Evolutionary conservation across 768 basidiomycete genomes (phyloP).

Genomic region (Agrocybe pediades): DNA sequence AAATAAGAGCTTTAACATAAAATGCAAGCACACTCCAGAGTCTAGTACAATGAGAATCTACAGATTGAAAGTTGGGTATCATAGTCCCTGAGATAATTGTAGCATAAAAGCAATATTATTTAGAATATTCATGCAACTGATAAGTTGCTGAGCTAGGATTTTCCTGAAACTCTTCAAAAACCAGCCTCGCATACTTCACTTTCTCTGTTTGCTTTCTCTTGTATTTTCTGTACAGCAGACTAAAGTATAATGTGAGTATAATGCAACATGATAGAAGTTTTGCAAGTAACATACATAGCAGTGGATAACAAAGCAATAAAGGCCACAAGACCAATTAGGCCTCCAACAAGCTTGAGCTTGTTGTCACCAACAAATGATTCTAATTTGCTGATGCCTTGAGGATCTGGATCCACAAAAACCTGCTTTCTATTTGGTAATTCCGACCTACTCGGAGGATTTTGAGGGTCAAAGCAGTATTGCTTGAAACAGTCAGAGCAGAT

Average conservation of each 20-base stretch:
- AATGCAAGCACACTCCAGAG: no score
- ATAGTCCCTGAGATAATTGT: no score
- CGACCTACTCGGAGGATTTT: constrained; percentile 40
- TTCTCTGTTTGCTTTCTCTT: not conserved
- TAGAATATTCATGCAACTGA: not conserved
- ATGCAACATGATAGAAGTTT: not conserved
- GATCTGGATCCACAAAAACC: constrained; percentile 57
- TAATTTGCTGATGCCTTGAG: constrained; percentile 45
- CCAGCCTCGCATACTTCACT: not conserved
- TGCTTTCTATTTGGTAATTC: constrained; percentile 47
- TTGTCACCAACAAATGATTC: constrained; percentile 42
- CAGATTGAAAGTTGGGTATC: no score
- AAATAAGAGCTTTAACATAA: no score
- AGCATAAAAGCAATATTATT: no score
- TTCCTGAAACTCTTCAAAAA: not conserved
- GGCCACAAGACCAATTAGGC: constrained; percentile 39
- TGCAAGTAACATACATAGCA: constrained; percentile 37
- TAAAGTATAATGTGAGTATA: not conserved
- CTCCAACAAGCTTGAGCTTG: constrained; percentile 52
- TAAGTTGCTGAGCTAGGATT: not conserved
- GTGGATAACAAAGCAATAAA: constrained; percentile 39
- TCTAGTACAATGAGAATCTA: no score
- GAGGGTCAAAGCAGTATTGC: constrained; percentile 57
- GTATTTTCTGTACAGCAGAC: not conserved
- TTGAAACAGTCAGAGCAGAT: constrained; percentile 47